Conservation (phyloP, 176 grass and related monocot species). For the Cocos nucifera region DNA sequence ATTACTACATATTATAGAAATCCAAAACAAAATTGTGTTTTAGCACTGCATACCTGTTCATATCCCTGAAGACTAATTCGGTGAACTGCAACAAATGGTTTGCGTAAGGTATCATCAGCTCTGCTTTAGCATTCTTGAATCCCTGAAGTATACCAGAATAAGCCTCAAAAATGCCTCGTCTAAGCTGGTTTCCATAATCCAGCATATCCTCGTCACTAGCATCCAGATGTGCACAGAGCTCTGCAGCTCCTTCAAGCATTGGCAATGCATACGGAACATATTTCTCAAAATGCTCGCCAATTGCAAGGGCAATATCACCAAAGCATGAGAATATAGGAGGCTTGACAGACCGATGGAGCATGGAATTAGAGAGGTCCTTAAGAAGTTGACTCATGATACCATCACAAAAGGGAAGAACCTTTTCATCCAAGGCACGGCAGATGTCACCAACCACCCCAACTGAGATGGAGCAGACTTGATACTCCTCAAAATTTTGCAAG, state of each 20-base stretch:
- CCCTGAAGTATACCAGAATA: constrained; percentile 90
- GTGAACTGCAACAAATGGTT: constrained; percentile 63
- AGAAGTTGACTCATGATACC: constrained; percentile 81
- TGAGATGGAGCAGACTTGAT: constrained; percentile 84
- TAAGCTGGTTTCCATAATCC: constrained; percentile 77
- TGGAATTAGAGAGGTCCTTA: constrained; percentile 66
- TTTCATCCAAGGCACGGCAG: constrained; percentile 73
- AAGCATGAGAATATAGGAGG: constrained; percentile 79
- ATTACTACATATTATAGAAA: too few relatives aligned
- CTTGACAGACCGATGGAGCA: constrained; percentile 74
- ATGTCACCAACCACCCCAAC: constrained; percentile 90
- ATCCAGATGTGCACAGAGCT: constrained; percentile 51
- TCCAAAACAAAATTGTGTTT: background rate
- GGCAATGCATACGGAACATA: constrained; percentile 70
- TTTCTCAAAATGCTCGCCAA: constrained; percentile 84
- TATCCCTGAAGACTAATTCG: constrained; percentile 57
- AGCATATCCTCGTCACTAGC: constrained; percentile 70
- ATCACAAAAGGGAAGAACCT: constrained; percentile 75
- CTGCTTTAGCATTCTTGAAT: constrained; percentile 66
- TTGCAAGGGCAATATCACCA: constrained; percentile 88
- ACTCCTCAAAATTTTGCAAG: constrained; percentile 80
- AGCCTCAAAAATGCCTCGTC: constrained; percentile 78
- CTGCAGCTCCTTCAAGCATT: constrained; percentile 77
- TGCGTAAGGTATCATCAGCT: constrained; percentile 67
- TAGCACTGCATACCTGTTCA: constrained; percentile 41